Evolutionary conservation across 176 grass and related monocot genomes (phyloP).

Genomic region (Aegilops speltoides): DNA sequence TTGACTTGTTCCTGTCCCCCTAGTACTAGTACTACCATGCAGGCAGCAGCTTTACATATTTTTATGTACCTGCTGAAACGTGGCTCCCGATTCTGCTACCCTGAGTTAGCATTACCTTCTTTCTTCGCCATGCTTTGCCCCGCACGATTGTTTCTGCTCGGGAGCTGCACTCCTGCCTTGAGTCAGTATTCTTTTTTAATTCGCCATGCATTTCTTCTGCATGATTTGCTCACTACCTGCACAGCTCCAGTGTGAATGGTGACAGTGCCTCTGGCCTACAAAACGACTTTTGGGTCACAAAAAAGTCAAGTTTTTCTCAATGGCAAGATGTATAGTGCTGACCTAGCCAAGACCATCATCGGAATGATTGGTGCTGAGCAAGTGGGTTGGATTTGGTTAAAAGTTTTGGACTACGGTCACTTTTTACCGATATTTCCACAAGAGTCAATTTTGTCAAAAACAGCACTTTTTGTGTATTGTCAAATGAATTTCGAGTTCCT

Average conservation of each 20-base stretch:
- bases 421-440: not conserved
- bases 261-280: not conserved
- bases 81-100: not conserved
- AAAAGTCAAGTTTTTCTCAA: not conserved
- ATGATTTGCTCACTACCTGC: not conserved
- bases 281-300: not conserved
- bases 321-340: not conserved
- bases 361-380: not conserved
- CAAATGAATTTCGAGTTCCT: not conserved
- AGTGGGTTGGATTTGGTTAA: not conserved
- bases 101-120: not conserved
- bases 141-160: not conserved
- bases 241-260: not conserved
- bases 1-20: too few relatives aligned
- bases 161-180: not conserved
- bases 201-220: not conserved
- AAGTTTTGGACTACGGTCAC: not conserved
- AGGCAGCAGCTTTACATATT: not conserved
- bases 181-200: not conserved
- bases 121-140: not conserved
- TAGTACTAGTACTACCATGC: too few relatives aligned
- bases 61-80: not conserved
- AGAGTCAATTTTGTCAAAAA: not conserved
- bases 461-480: not conserved
- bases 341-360: not conserved